Evolutionary conservation across 306 rosid genomes (phyloP).

Genomic region (Hippophae tibetana): DNA sequence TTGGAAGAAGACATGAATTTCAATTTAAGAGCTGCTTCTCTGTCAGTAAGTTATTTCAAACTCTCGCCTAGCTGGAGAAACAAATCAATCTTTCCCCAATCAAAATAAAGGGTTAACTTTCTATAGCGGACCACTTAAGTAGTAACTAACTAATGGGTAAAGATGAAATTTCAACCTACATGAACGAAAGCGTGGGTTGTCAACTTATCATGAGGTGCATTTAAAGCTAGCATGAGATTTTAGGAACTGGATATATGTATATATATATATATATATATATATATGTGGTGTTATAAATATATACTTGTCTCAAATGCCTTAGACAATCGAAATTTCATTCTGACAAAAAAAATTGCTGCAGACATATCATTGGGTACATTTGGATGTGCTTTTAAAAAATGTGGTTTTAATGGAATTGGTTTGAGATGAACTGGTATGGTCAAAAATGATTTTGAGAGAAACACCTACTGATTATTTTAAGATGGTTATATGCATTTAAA

Average conservation of each 20-base stretch:
- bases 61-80: not conserved
- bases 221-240: not conserved
- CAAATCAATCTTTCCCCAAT: not conserved
- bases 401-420: too few species aligned
- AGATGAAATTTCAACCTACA: not conserved
- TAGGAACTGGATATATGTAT: not conserved
- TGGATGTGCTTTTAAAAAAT: too few species aligned
- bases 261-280: not conserved
- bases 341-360: too few species aligned
- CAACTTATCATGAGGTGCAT: not conserved
- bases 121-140: too few species aligned
- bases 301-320: too few species aligned
- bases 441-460: too few species aligned
- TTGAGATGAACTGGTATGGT: too few species aligned
- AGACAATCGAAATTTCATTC: too few species aligned
- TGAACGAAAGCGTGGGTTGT: not conserved
- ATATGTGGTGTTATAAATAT: not conserved
- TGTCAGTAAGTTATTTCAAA: constrained; percentile 37
- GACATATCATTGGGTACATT: too few species aligned
- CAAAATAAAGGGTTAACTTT: too few species aligned
- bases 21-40: constrained; percentile 58
- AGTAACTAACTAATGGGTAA: not conserved
- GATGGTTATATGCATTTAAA: too few species aligned
- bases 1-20: constrained; percentile 78
- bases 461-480: too few species aligned